A percentile compares a stretch with the other conserved stretches of the same genome.
These are phyloP conservation scores for Cercospora beticola DNA, from an alignment of 2,329 filamentous ascomycete genomes.

Conservation along the genomic window DNA sequence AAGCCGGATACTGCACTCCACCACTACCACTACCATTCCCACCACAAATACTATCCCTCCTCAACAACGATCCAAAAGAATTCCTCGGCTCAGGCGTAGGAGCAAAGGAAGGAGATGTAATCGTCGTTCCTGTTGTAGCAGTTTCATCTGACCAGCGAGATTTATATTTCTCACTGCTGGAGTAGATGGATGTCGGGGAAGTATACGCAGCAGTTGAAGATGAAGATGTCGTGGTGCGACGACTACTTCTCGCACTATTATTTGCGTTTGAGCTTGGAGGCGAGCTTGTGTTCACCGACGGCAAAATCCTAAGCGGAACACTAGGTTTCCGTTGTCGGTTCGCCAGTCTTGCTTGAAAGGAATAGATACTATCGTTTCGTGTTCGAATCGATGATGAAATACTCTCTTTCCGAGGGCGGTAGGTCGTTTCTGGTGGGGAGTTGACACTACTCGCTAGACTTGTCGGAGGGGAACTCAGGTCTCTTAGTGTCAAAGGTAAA, in stretches of 20 bases:
- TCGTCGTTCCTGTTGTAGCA: slow-evolving; percentile 19
- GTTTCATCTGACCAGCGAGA: slow-evolving; percentile 36
- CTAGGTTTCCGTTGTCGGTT: slow-evolving; percentile 12
- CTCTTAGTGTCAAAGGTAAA: background rate
- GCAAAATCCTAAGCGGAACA: slow-evolving; percentile 24
- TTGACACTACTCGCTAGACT: background rate
- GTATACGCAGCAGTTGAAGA: slow-evolving; percentile 14
- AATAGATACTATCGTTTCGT: slow-evolving; percentile 32
- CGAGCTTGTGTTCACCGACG: background rate
- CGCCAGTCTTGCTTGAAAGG: slow-evolving; percentile 18
- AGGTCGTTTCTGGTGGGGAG: slow-evolving; percentile 23
- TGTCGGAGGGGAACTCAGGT: background rate
- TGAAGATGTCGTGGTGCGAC: background rate
- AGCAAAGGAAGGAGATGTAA: slow-evolving; percentile 26
- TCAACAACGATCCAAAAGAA: slow-evolving; percentile 30
- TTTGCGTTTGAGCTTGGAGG: background rate
- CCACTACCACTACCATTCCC: background rate
- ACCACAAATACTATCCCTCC: slow-evolving; percentile 15
- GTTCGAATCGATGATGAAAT: slow-evolving; percentile 29
- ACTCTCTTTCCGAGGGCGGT: slow-evolving; percentile 32
- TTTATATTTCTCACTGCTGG: background rate
- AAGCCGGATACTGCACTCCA: slow-evolving; percentile 30
- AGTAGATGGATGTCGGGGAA: background rate
- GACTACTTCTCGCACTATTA: background rate
- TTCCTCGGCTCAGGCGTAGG: slow-evolving; percentile 25